phyloP scores from a whole-genome alignment of 2,329 filamentous ascomycete genomes.

The Penicillium sp. region DNA sequence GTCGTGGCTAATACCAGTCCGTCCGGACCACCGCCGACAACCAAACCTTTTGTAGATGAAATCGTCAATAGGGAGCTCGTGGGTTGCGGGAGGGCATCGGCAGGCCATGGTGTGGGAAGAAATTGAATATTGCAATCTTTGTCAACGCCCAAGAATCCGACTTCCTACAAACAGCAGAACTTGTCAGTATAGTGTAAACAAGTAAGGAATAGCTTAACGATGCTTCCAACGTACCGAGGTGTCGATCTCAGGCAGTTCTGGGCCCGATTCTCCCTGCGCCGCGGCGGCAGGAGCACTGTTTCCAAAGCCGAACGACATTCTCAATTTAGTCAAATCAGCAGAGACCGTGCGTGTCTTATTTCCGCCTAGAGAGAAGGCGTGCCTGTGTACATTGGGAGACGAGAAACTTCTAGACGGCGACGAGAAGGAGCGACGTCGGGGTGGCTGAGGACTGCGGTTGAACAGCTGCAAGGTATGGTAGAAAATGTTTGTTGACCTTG shows the following conservation, averaged over 20 bases:
- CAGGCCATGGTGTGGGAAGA: slow-evolving; percentile 73
- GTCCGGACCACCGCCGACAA: slow-evolving; percentile 84
- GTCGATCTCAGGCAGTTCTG: slow-evolving; percentile 71
- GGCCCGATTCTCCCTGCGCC: slow-evolving; percentile 50
- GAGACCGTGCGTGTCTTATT: slow-evolving; percentile 34
- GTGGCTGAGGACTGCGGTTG: slow-evolving; percentile 39
- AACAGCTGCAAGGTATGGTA: slow-evolving; percentile 40
- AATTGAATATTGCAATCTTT: slow-evolving; percentile 78
- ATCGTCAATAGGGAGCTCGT: slow-evolving; percentile 81
- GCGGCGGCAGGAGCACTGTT: slow-evolving; percentile 39
- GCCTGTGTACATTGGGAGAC: slow-evolving; percentile 38
- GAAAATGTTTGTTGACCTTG: slow-evolving; percentile 40
- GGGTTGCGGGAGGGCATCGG: slow-evolving; percentile 63
- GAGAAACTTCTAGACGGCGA: slow-evolving; percentile 28
- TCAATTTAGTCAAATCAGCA: slow-evolving; percentile 34
- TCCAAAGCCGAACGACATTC: slow-evolving; percentile 63
- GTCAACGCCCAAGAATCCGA: slow-evolving; percentile 77
- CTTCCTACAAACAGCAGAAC: slow-evolving; percentile 44
- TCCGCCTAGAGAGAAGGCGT: slow-evolving; percentile 29
- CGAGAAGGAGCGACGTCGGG: slow-evolving; percentile 43
- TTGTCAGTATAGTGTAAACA: slow-evolving; percentile 8
- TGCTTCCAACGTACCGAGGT: slow-evolving; percentile 61
- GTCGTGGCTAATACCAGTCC: slow-evolving; percentile 72
- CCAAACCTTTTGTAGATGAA: slow-evolving; percentile 71
- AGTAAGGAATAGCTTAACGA: neutral